Evolutionary conservation across 805 yeast species (phyloP).

Genomic region (Candida golubevii): DNA sequence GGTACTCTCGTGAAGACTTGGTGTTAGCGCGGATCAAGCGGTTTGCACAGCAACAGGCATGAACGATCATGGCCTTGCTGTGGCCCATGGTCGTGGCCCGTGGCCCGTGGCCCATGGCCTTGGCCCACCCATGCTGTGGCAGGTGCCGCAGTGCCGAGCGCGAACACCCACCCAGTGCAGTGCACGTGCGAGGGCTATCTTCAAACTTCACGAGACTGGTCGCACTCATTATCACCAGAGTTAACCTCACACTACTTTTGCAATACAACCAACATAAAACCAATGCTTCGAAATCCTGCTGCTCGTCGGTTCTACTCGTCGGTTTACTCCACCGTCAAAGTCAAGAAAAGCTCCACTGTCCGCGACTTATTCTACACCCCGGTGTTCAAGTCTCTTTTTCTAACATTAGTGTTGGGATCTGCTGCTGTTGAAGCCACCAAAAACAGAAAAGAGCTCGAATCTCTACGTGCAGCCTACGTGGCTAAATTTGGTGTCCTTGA

Average conservation of each 20-base stretch:
- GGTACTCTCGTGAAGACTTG: constrained; percentile 34
- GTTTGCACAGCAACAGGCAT: background rate
- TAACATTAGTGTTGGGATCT: constrained; percentile 39
- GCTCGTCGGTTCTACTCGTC: constrained; percentile 6
- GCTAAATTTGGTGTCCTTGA: constrained; percentile 31
- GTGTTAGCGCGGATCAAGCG: constrained; percentile 19
- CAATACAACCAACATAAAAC: too few relatives aligned
- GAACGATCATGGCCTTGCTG: background rate
- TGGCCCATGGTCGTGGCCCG: too few relatives aligned
- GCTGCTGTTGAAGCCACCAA: constrained; percentile 47
- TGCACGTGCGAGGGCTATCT: too few relatives aligned
- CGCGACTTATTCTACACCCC: constrained; percentile 31
- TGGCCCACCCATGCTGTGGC: too few relatives aligned
- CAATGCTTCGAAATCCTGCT: background rate
- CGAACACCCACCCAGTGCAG: too few relatives aligned
- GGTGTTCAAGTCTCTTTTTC: constrained; percentile 33
- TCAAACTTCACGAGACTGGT: too few relatives aligned
- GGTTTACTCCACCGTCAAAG: constrained; percentile 12
- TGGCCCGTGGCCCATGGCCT: too few relatives aligned
- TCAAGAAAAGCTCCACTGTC: constrained; percentile 19
- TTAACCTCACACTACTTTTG: too few relatives aligned
- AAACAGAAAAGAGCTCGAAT: constrained; percentile 41
- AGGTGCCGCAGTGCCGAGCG: too few relatives aligned
- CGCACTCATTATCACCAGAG: too few relatives aligned
- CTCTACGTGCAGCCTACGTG: constrained; percentile 35